Evolutionary conservation across 2,329 filamentous ascomycete species (phyloP), one percentile per base, ranked within the genome.

Genomic region (Camptophora hylomeconis): DNA sequence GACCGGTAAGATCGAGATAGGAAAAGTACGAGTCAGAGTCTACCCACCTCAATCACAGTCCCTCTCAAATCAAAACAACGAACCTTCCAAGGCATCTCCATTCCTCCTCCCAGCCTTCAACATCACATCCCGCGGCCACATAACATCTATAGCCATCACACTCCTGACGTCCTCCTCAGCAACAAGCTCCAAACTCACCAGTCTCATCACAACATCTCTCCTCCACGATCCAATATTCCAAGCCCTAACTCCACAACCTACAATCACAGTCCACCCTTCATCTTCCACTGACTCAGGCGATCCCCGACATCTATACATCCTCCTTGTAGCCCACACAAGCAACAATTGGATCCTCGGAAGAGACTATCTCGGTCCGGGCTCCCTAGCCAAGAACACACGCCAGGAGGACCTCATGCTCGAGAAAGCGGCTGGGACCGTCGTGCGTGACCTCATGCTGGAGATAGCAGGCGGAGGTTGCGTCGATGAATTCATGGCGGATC

Each of bases 401-500:
- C 38, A 40, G 5, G 13, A 21, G 4, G 31, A 34, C n/a, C 20
- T 41, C 35, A 12, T 31, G 9, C 19, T 29, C n/a, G 32, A 42
- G 26, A 33, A 30, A 3, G 48, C 71, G 20, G 54, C 61, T 3
- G 48, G 57, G 17, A 45, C 47, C 5, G 65, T 67, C 3, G 52
- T 60, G 3, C 44, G 50, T 1, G 52, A 60, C 7, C 47, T 74
- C 18, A 41, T 56, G 1, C 26, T 39, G 1, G 67, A 73, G 33
- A 47, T 68, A 24, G 45, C 49, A 8, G 52, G 59, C 33, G 55
- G 51, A 0, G 59, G 63, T 0, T 65, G 58, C 39, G 59, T 72
- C 3, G 70, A 75, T 40, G 57, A 61, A 42, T 56, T 60, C 36
- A 58, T 71, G 59, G 52, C 65, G 23, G 71, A 75, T 46, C 70